Conservation (phyloP, 2,329 filamentous ascomycete species). For the Alternaria viburni region DNA sequence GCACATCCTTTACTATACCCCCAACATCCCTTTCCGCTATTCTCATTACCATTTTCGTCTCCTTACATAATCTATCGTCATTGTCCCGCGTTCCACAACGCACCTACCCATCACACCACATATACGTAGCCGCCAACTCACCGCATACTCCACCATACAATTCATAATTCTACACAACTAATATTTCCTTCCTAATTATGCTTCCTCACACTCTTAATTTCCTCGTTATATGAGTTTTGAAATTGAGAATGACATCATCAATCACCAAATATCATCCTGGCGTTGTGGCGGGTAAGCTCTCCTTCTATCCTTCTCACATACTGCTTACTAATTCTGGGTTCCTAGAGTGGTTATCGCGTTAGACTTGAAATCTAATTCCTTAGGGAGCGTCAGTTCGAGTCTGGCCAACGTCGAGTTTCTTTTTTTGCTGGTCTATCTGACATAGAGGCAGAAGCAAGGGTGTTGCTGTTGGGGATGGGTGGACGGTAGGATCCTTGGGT, state of each 20-base stretch:
- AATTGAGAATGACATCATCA: background rate
- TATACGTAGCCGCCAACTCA: background rate
- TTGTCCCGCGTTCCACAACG: background rate
- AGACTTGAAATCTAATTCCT: slow-evolving; percentile 50
- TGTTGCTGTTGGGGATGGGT: background rate
- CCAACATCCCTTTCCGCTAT: background rate
- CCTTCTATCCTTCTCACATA: background rate
- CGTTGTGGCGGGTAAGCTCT: slow-evolving; percentile 33
- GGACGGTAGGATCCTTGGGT: background rate
- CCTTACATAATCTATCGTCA: background rate
- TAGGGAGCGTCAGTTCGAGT: slow-evolving; percentile 47
- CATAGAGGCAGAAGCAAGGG: background rate
- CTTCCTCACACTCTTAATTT: no score
- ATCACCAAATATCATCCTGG: slow-evolving; percentile 5
- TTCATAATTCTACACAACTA: background rate
- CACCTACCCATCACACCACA: background rate
- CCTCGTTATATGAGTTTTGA: background rate
- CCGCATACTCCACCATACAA: background rate
- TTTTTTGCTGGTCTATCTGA: background rate
- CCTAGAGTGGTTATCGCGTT: slow-evolving; percentile 46
- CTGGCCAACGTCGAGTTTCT: slow-evolving; percentile 39
- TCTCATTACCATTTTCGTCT: background rate
- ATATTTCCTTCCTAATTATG: no score
- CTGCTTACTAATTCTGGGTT: background rate
- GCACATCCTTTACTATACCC: background rate